Evolutionary conservation across 371 early-diverging fungal genomes (phyloP).

Genomic region (Mucor racemosus): DNA sequence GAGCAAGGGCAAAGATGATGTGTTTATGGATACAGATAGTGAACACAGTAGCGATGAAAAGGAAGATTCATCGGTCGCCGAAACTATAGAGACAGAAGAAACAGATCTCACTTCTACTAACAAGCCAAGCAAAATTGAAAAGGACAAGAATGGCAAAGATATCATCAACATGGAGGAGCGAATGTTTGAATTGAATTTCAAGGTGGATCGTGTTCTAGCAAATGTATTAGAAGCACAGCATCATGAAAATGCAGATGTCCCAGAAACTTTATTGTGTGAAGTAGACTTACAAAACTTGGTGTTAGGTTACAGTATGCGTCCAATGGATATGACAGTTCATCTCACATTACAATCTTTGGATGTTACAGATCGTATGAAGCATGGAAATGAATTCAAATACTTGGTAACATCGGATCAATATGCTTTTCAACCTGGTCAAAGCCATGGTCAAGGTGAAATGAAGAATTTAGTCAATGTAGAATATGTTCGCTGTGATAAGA

Average conservation of each 20-base stretch:
- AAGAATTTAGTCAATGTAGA: slow-evolving; percentile 74
- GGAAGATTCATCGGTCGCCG: slow-evolving; percentile 34
- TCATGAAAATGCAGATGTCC: slow-evolving; percentile 28
- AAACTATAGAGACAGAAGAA: slow-evolving; percentile 23
- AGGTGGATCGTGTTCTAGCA: slow-evolving; percentile 74
- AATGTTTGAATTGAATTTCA: slow-evolving; percentile 69
- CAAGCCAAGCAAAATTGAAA: slow-evolving; percentile 35
- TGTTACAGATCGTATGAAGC: slow-evolving; percentile 77
- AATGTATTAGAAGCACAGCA: slow-evolving; percentile 53
- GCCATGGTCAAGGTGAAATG: slow-evolving; percentile 26
- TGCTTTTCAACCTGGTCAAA: slow-evolving; percentile 25
- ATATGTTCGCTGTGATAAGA: slow-evolving; percentile 73
- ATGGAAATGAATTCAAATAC: slow-evolving; percentile 68
- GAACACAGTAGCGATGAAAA: slow-evolving; percentile 35
- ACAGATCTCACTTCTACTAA: slow-evolving; percentile 10
- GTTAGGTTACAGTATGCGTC: slow-evolving; percentile 71
- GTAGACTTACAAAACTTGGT: slow-evolving; percentile 75
- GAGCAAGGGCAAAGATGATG: slow-evolving; percentile 29
- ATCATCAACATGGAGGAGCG: slow-evolving; percentile 22
- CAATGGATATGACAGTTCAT: slow-evolving; percentile 74
- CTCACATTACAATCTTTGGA: slow-evolving; percentile 77
- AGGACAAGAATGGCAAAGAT: background rate
- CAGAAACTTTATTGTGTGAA: slow-evolving; percentile 67
- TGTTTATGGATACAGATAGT: slow-evolving; percentile 39
- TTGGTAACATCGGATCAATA: slow-evolving; percentile 64